A percentile compares a stretch with the other conserved stretches of the same genome.
phyloP scores from a whole-genome alignment of 208 protist genomes.

The Trypanosomatidae sp. region DNA sequence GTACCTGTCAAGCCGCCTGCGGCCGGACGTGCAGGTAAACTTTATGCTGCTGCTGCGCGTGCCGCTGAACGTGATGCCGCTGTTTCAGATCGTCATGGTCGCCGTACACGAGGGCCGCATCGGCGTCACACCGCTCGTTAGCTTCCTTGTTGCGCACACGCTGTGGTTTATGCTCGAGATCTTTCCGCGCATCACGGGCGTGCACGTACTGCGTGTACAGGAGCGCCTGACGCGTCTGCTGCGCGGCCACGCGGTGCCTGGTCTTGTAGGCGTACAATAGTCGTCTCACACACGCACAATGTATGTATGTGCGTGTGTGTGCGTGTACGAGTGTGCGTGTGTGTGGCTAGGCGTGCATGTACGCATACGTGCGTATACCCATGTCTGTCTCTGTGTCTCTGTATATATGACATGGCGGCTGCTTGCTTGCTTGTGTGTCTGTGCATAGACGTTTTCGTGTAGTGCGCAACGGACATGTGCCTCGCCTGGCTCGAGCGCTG shows the following conservation, averaged over 20 bases:
- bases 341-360: too few relatives aligned
- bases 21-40: constrained; percentile 33
- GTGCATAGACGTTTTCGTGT: not conserved
- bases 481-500: constrained; percentile 32
- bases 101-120: constrained; percentile 8
- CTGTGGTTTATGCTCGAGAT: constrained; percentile 77
- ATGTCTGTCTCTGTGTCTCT: too few relatives aligned
- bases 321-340: too few relatives aligned
- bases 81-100: constrained; percentile 30
- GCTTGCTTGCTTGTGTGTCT: not conserved
- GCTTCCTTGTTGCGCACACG: constrained; percentile 45
- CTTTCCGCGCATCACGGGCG: constrained; percentile 74
- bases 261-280: not conserved
- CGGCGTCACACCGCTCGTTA: constrained; percentile 20
- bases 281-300: too few relatives aligned
- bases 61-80: constrained; percentile 32
- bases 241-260: not conserved
- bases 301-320: too few relatives aligned
- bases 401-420: too few relatives aligned
- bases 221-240: constrained; percentile 12
- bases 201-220: constrained; percentile 40
- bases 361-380: too few relatives aligned
- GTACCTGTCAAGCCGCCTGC: constrained; percentile 58
- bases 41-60: constrained; percentile 39
- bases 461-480: constrained; percentile 17